phyloP scores from a whole-genome alignment of 228 moss, liverwort and hornwort genomes.

The Sphagnum fallax region DNA sequence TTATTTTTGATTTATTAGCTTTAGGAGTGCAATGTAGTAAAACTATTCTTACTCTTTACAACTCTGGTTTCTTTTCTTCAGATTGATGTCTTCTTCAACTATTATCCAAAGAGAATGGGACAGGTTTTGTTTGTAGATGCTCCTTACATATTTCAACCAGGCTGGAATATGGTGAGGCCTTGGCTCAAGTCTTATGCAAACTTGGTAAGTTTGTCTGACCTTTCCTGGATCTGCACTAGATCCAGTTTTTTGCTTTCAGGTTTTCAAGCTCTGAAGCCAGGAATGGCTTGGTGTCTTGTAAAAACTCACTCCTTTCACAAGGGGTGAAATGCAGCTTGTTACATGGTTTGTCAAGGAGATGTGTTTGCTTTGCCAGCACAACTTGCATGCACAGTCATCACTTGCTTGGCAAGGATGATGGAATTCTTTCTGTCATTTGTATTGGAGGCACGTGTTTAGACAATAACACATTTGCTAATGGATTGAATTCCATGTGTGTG shows the following conservation, averaged over 20 bases:
- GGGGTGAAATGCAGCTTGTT: neutral
- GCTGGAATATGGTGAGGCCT: slow-evolving; percentile 70
- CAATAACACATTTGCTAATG: too few relatives aligned
- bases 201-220: slow-evolving; percentile 26
- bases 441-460: too few relatives aligned
- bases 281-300: neutral
- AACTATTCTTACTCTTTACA: too few relatives aligned
- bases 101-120: slow-evolving; percentile 78
- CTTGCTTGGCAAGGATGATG: too few relatives aligned
- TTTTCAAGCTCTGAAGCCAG: neutral
- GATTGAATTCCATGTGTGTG: too few relatives aligned
- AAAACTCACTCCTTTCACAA: neutral
- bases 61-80: slow-evolving; percentile 8
- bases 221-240: neutral
- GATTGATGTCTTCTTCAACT: slow-evolving; percentile 71
- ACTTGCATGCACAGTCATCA: too few relatives aligned
- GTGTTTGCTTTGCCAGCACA: neutral
- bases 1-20: neutral
- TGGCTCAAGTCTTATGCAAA: slow-evolving; percentile 60
- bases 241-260: neutral
- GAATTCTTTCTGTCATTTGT: too few relatives aligned
- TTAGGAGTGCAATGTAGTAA: too few relatives aligned
- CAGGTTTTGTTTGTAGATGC: slow-evolving; percentile 77
- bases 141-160: slow-evolving; percentile 71
- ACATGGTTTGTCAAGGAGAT: neutral